phyloP scores from a whole-genome alignment of 148 eudicot species.

The Rhododendron kiyosumense region DNA sequence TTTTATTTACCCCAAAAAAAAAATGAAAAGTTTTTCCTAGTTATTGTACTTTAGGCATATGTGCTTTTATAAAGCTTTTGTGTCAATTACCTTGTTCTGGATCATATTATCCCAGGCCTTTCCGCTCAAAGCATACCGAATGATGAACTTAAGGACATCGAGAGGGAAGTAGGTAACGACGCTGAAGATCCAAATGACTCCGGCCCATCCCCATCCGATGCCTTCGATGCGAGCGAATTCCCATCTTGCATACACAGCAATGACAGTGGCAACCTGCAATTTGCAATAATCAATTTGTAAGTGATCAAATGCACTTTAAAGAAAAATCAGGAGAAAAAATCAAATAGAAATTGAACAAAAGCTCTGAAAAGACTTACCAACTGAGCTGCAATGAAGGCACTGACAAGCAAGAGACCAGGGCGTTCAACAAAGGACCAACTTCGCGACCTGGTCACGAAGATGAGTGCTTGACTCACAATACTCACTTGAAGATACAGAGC shows the following conservation, averaged over 20 bases:
- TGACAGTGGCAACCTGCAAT: slow-evolving; percentile 54
- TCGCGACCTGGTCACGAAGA: slow-evolving; percentile 83
- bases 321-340: not conserved
- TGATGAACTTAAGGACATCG: slow-evolving; percentile 66
- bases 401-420: slow-evolving; percentile 58
- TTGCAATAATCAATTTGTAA: not conserved
- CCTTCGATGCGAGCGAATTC: slow-evolving; percentile 62
- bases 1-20: too few species aligned
- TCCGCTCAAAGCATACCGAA: slow-evolving; percentile 44
- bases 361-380: slow-evolving; percentile 26
- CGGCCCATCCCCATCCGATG: slow-evolving; percentile 91
- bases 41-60: not conserved
- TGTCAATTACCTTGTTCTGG: slow-evolving; percentile 35
- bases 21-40: not conserved
- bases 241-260: slow-evolving; percentile 83
- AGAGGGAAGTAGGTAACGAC: slow-evolving; percentile 74
- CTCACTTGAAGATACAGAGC: slow-evolving; percentile 95
- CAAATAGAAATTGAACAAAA: not conserved
- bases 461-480: slow-evolving; percentile 87
- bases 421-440: slow-evolving; percentile 81
- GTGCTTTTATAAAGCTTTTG: not conserved
- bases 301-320: not conserved
- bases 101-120: slow-evolving; percentile 50
- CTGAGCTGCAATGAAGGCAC: slow-evolving; percentile 71
- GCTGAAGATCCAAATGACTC: slow-evolving; percentile 76